These are phyloP conservation scores for Nitzschia sp. DNA, from an alignment of 108 stramenopile species.

Conservation along the genomic window DNA sequence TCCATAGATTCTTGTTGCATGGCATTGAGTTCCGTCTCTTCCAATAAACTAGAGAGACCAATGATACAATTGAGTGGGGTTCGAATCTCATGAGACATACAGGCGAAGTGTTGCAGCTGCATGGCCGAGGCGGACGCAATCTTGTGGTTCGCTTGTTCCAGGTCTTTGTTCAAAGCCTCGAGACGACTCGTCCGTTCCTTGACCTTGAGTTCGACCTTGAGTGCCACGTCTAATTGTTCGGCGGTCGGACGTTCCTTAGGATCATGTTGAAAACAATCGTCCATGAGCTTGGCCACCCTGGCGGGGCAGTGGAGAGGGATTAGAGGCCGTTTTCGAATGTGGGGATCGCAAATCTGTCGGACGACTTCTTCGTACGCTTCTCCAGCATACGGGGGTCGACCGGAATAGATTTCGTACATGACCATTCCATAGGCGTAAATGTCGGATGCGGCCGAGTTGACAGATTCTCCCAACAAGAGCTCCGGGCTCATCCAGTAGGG, in stretches of 20 bases:
- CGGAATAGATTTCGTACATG: constrained; percentile 54
- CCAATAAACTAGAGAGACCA: constrained; percentile 25
- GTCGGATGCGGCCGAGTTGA: constrained; percentile 51
- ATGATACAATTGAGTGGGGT: constrained; percentile 40
- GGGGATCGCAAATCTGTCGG: constrained; percentile 13
- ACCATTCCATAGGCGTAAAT: constrained; percentile 66
- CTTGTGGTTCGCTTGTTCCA: constrained; percentile 23
- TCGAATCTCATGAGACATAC: constrained; percentile 34
- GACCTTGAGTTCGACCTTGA: constrained; percentile 24
- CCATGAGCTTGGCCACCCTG: constrained; percentile 21
- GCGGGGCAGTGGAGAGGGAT: constrained; percentile 21
- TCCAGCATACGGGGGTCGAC: constrained; percentile 52
- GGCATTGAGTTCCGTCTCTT: constrained; percentile 31
- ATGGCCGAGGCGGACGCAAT: constrained; percentile 17
- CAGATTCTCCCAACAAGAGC: constrained; percentile 44
- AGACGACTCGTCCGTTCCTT: constrained; percentile 24
- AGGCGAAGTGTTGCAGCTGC: constrained; percentile 37
- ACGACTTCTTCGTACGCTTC: constrained; percentile 33
- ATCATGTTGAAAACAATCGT: constrained; percentile 22
- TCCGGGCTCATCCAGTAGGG: constrained; percentile 90
- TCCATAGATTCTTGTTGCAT: constrained; percentile 30
- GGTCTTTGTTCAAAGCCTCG: constrained; percentile 24
- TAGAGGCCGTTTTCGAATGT: constrained; percentile 32
- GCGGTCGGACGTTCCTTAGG: constrained; percentile 27
- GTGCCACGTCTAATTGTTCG: constrained; percentile 26